Evolutionary conservation across 2,329 filamentous ascomycete genomes (phyloP).

Genomic region (Ceratocystis colombiana): DNA sequence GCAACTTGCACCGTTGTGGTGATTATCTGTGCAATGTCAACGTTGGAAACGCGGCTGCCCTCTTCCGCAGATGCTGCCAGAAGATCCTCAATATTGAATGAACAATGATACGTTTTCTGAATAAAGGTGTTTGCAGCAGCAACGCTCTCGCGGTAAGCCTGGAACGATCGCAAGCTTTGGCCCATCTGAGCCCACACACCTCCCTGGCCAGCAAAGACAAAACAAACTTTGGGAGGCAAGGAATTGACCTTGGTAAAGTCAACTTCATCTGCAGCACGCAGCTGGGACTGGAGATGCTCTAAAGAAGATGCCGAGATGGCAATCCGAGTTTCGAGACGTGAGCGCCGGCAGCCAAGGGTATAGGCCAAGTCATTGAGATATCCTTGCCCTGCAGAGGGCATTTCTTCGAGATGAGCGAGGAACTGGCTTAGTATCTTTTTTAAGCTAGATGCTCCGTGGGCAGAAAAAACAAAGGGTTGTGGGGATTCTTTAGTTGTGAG

Average conservation of each 20-base stretch:
- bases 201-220: slow-evolving; percentile 39
- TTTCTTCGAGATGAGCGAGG: not conserved
- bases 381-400: not conserved
- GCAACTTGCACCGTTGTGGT: slow-evolving; percentile 38
- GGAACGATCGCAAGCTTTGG: slow-evolving; percentile 35
- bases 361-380: slow-evolving; percentile 39
- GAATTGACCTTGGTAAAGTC: slow-evolving; percentile 18
- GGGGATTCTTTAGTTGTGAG: not conserved
- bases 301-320: slow-evolving; percentile 31
- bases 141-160: slow-evolving; percentile 37
- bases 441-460: slow-evolving; percentile 13
- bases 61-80: slow-evolving; percentile 4
- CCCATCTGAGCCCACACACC: slow-evolving; percentile 39
- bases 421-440: slow-evolving; percentile 9
- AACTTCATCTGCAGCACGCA: slow-evolving; percentile 32
- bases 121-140: slow-evolving; percentile 32
- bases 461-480: slow-evolving; percentile 20
- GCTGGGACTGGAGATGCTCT: not conserved
- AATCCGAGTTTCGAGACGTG: slow-evolving; percentile 32
- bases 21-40: slow-evolving; percentile 36
- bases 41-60: slow-evolving; percentile 10
- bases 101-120: slow-evolving; percentile 20
- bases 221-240: slow-evolving; percentile 33
- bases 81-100: slow-evolving; percentile 7
- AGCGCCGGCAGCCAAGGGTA: slow-evolving; percentile 39